Evolutionary conservation across 176 grass and related monocot genomes (phyloP).

Genomic region (Oryza rufipogon): DNA sequence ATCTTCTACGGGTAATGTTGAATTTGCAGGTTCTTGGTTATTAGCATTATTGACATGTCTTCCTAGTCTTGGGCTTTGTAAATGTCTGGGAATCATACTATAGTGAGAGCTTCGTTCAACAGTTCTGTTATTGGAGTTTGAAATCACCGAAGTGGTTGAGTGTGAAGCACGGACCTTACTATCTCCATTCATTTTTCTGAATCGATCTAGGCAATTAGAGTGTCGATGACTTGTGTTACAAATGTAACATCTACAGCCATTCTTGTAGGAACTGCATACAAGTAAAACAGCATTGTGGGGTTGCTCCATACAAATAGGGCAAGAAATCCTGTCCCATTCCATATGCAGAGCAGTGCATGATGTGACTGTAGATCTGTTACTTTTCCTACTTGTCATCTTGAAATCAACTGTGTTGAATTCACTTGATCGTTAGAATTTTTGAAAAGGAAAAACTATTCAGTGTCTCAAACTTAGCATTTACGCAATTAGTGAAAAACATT

Average conservation of each 20-base stretch:
- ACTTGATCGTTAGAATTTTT: constrained; percentile 61
- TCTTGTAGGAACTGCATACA: constrained; percentile 83
- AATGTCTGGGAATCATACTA: constrained; percentile 58
- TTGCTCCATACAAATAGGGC: constrained; percentile 99
- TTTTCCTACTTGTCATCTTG: constrained; percentile 85
- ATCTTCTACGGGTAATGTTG: constrained; percentile 41
- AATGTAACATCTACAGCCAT: constrained; percentile 92
- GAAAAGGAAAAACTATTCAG: constrained; percentile 32
- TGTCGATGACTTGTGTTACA: constrained; percentile 98
- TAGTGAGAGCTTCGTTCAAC: constrained; percentile 50
- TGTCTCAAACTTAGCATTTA: constrained; percentile 41
- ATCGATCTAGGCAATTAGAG: constrained; percentile 96
- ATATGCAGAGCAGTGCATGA: constrained; percentile 70
- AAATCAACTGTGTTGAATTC: constrained; percentile 68
- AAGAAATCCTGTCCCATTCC: constrained; percentile 94
- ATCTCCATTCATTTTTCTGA: constrained; percentile 82
- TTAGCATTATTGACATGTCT: constrained; percentile 47
- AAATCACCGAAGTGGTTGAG: constrained; percentile 64
- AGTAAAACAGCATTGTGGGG: constrained; percentile 97
- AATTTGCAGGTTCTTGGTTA: constrained; percentile 55
- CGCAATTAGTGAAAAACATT: constrained; percentile 15
- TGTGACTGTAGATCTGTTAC: constrained; percentile 57
- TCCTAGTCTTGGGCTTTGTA: constrained; percentile 36
- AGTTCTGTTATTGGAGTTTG: constrained; percentile 59
- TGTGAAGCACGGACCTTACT: constrained; percentile 64